These are phyloP conservation scores for Xenosphaeropsis pyriputrescens DNA, from an alignment of 2,329 filamentous ascomycete species.

Conservation along the genomic window DNA sequence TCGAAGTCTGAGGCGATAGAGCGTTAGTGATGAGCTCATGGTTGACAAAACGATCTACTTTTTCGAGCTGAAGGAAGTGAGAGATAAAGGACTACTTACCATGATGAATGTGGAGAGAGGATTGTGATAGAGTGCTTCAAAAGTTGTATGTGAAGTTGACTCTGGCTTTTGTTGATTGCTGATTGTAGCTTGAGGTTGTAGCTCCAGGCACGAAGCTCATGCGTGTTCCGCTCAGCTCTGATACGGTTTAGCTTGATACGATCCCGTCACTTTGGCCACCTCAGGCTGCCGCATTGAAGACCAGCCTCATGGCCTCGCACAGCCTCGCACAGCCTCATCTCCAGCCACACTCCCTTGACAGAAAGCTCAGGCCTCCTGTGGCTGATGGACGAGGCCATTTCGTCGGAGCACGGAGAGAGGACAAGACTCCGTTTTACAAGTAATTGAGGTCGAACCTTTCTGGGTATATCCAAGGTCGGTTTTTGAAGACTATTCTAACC, in stretches of 20 bases:
- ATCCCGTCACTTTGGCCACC: no score
- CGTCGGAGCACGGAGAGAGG: no score
- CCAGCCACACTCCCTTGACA: no score
- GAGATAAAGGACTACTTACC: constrained; percentile 12
- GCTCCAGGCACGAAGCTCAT: constrained; percentile 17
- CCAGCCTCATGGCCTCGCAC: no score
- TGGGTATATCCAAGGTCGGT: no score
- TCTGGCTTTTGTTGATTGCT: constrained; percentile 4
- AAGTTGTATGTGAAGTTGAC: constrained; percentile 1
- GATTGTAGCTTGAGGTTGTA: constrained; percentile 2
- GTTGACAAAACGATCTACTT: not conserved
- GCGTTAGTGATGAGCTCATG: constrained; percentile 8
- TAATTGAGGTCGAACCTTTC: no score
- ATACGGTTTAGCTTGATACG: no score
- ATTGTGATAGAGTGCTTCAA: constrained; percentile 1
- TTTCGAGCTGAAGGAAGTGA: not conserved
- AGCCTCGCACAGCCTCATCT: no score
- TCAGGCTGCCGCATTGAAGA: not conserved
- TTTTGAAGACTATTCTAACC: no score
- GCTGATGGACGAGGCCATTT: no score
- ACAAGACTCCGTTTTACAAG: not conserved
- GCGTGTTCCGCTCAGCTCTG: constrained; percentile 7
- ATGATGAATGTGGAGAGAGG: constrained; percentile 9
- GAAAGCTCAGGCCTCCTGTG: no score
- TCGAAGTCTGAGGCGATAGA: constrained; percentile 63